These are phyloP conservation scores for Mycena vulgaris DNA, from an alignment of 768 basidiomycete species.

Conservation along the genomic window DNA sequence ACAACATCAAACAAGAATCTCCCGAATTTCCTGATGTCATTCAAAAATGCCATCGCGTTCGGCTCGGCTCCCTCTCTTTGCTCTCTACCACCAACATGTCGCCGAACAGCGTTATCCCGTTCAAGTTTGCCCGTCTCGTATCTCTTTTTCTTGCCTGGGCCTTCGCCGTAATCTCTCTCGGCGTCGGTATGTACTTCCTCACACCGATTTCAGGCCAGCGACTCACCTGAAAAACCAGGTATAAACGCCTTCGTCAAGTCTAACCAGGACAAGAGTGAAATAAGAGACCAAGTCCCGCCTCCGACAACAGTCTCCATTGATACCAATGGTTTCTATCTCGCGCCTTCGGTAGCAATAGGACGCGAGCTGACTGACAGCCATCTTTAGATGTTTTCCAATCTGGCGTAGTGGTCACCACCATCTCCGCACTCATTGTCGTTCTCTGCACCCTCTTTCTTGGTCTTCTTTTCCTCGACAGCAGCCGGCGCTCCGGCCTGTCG, in stretches of 20 bases:
- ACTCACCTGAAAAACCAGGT: slow-evolving; percentile 42
- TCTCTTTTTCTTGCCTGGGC: slow-evolving; percentile 49
- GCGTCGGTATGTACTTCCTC: slow-evolving; percentile 28
- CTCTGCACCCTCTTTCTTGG: slow-evolving; percentile 47
- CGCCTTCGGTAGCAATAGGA: not conserved
- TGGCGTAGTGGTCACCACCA: slow-evolving; percentile 54
- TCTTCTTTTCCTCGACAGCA: slow-evolving; percentile 42
- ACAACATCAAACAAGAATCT: no score
- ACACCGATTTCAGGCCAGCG: slow-evolving; percentile 5
- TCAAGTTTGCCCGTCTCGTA: slow-evolving; percentile 43
- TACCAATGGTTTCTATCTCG: slow-evolving; percentile 49
- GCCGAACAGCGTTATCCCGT: slow-evolving; percentile 28
- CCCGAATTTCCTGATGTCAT: no score
- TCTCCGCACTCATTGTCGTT: slow-evolving; percentile 52
- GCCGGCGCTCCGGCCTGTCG: slow-evolving; percentile 37
- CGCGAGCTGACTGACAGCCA: not conserved
- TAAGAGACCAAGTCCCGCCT: slow-evolving; percentile 51
- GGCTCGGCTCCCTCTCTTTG: not conserved
- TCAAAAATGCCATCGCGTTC: no score
- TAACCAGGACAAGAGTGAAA: slow-evolving; percentile 52
- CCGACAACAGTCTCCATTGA: slow-evolving; percentile 56
- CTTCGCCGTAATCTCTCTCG: slow-evolving; percentile 46
- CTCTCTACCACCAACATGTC: slow-evolving; percentile 17
- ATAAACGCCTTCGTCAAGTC: slow-evolving; percentile 61
- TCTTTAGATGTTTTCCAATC: slow-evolving; percentile 56